Percentiles rank a stretch among this genome's conserved stretches.
phyloP scores from a whole-genome alignment of 2,329 filamentous ascomycete species.

The Metarhizium anisopliae region DNA sequence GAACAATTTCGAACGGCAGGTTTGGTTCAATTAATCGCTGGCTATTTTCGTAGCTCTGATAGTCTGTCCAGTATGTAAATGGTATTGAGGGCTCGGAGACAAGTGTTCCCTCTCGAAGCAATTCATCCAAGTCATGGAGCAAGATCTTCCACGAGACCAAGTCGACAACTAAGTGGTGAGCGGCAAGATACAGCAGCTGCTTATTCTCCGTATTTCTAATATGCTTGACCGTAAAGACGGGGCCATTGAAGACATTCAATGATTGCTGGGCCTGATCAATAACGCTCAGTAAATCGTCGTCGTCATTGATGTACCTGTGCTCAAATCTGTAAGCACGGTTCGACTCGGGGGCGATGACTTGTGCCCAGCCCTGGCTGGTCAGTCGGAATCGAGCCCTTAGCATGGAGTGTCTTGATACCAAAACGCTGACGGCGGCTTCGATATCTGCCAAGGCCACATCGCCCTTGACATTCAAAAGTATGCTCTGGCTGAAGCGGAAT shows the following conservation, averaged over 20 bases:
- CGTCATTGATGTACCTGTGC: constrained; percentile 30
- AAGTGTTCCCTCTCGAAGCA: constrained; percentile 35
- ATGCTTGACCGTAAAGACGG: constrained; percentile 41
- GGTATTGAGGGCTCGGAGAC: constrained; percentile 35
- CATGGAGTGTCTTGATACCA: constrained; percentile 43
- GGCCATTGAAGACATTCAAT: constrained; percentile 41
- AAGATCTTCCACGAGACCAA: constrained; percentile 42
- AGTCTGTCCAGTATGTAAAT: constrained; percentile 40
- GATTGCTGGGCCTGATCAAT: constrained; percentile 31
- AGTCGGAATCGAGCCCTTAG: constrained; percentile 36
- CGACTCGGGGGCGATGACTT: constrained; percentile 31
- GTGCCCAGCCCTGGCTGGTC: constrained; percentile 33
- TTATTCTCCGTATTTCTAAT: constrained; percentile 34
- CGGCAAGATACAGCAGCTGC: constrained; percentile 39
- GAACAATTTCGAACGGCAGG: constrained; percentile 30
- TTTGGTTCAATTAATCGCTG: constrained; percentile 18
- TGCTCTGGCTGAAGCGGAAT: constrained; percentile 42
- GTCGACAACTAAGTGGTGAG: constrained; percentile 44
- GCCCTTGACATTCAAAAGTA: constrained; percentile 36
- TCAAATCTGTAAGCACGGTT: constrained; percentile 34
- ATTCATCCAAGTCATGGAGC: constrained; percentile 38
- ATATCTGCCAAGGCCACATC: constrained; percentile 32
- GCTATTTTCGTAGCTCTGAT: constrained; percentile 30
- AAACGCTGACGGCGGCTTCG: constrained; percentile 36
- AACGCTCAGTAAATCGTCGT: constrained; percentile 31